Conservation (phyloP, 805 yeast species). For the Candida caryicola region DNA sequence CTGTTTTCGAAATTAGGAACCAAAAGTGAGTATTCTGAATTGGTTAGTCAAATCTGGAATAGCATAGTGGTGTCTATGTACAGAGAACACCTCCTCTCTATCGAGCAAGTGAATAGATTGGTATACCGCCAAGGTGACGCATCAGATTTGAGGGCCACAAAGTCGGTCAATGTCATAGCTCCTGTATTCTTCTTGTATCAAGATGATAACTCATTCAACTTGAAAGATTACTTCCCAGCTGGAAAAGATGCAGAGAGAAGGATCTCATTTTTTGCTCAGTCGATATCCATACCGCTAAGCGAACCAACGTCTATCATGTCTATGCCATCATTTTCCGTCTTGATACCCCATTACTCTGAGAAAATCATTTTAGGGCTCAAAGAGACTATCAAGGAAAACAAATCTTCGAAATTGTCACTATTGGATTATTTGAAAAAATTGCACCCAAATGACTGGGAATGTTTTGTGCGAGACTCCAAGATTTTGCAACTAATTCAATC, state of each 20-base stretch:
- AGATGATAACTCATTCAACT: constrained; percentile 40
- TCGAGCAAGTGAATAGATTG: constrained; percentile 39
- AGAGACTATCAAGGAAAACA: constrained; percentile 47
- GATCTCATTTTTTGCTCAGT: constrained; percentile 53
- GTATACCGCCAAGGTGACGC: constrained; percentile 22
- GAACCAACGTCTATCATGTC: constrained; percentile 48
- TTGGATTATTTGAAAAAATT: constrained; percentile 75
- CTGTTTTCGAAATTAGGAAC: constrained; percentile 12
- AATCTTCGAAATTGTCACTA: constrained; percentile 51
- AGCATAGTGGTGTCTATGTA: constrained; percentile 15
- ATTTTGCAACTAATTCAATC: constrained; percentile 20
- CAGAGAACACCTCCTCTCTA: constrained; percentile 39
- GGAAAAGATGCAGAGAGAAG: constrained; percentile 52
- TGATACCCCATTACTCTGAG: constrained; percentile 53
- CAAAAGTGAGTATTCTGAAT: constrained; percentile 7
- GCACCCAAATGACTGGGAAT: constrained; percentile 75
- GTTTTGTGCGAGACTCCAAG: constrained; percentile 75
- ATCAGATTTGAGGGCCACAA: background rate
- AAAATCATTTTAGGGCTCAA: constrained; percentile 43
- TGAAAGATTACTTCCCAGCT: constrained; percentile 40
- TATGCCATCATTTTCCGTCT: constrained; percentile 50
- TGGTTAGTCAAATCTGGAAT: constrained; percentile 18
- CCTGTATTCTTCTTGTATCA: constrained; percentile 50
- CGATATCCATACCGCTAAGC: constrained; percentile 46
- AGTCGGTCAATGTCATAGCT: constrained; percentile 20